Percentiles rank a stretch among this genome's conserved stretches.
Conservation (phyloP, 1,284 basidiomycete species). For the Apiotrichum sp. region DNA sequence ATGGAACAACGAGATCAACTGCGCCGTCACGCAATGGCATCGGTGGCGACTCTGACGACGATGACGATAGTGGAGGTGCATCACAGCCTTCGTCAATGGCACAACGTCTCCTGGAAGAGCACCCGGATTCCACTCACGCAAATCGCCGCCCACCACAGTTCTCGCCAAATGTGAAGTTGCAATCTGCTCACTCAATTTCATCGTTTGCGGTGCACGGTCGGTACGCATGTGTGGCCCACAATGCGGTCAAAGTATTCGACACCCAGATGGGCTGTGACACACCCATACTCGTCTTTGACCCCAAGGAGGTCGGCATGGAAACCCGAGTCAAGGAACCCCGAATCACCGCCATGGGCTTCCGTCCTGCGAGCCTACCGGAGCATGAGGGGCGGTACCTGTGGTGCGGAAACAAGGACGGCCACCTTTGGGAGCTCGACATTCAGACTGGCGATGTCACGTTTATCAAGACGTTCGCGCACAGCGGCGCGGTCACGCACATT, state of each 20-base stretch:
- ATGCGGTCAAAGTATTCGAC: slow-evolving; percentile 58
- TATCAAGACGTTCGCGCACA: slow-evolving; percentile 59
- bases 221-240: slow-evolving; percentile 58
- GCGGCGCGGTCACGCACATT: slow-evolving; percentile 62
- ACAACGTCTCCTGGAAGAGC: slow-evolving; percentile 53
- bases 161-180: slow-evolving; percentile 37
- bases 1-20: not conserved
- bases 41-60: slow-evolving; percentile 29
- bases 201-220: slow-evolving; percentile 59
- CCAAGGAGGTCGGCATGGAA: slow-evolving; percentile 56
- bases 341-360: slow-evolving; percentile 69
- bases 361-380: slow-evolving; percentile 52
- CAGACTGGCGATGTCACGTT: slow-evolving; percentile 55
- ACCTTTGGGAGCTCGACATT: slow-evolving; percentile 73
- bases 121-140: slow-evolving; percentile 74
- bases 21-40: not conserved
- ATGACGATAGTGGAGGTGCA: slow-evolving; percentile 18
- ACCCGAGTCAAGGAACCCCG: slow-evolving; percentile 59
- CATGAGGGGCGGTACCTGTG: slow-evolving; percentile 58
- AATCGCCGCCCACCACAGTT: slow-evolving; percentile 67
- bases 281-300: slow-evolving; percentile 55
- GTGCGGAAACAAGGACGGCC: slow-evolving; percentile 84
- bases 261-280: slow-evolving; percentile 31
- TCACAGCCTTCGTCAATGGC: slow-evolving; percentile 20
- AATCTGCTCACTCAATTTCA: slow-evolving; percentile 47